Conservation (phyloP, 306 rosid genomes). For the Echinosophora koreensis region DNA sequence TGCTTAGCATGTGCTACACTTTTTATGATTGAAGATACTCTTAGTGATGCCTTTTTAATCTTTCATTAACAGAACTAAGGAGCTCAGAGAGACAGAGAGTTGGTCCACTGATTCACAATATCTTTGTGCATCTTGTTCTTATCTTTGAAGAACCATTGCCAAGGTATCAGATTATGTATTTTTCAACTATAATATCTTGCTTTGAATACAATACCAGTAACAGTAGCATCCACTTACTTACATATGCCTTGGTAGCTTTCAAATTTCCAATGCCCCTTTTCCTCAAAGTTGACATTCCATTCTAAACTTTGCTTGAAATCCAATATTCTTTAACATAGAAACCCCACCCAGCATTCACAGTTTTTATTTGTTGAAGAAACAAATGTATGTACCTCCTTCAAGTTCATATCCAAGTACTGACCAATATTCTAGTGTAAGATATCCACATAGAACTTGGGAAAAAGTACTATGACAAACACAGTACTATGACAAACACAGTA, state of each 20-base stretch:
- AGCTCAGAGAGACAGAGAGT: neutral
- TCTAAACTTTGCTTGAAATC: constrained; percentile 30
- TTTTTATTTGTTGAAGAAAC: constrained; percentile 38
- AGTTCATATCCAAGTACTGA: constrained; percentile 49
- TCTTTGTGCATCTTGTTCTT: constrained; percentile 22
- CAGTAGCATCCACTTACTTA: constrained; percentile 28
- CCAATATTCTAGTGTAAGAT: constrained; percentile 55
- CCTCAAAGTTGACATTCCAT: constrained; percentile 32
- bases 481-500: constrained; percentile 45
- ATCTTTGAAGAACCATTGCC: constrained; percentile 31
- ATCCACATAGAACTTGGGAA: constrained; percentile 61
- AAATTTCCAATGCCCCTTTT: constrained; percentile 27
- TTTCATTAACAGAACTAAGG: neutral
- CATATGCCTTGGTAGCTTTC: constrained; percentile 33
- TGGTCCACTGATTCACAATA: constrained; percentile 3
- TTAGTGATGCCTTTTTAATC: neutral
- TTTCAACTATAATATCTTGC: constrained; percentile 20
- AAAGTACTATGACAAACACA: constrained; percentile 49
- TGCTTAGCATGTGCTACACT: neutral
- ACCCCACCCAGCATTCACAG: constrained; percentile 32
- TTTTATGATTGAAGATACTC: constrained; percentile 15
- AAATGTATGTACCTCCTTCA: constrained; percentile 48
- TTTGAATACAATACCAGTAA: constrained; percentile 41
- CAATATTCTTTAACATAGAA: constrained; percentile 46
- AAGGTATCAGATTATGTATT: constrained; percentile 39